A percentile compares a stretch with the other conserved stretches of the same genome.
Evolutionary conservation across 73 alveolate species (phyloP).

Genomic region (Paramecium tetraurelia): DNA sequence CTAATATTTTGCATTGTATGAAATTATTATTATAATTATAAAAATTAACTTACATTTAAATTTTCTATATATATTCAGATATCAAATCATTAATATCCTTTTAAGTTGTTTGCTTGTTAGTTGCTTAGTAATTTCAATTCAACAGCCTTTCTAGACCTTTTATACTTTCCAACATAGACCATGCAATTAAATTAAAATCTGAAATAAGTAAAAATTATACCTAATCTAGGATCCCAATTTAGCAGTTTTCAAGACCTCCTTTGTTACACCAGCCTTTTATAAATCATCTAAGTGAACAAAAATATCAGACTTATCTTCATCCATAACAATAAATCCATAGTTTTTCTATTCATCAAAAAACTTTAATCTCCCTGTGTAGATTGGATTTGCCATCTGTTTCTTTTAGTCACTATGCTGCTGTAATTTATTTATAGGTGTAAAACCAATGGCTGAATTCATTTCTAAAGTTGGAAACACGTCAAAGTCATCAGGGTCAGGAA

Average conservation of each 20-base stretch:
- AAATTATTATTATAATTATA: background rate
- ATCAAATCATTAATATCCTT: background rate
- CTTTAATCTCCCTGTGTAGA: slow-evolving; percentile 72
- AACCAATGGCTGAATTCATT: background rate
- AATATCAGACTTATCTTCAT: slow-evolving; percentile 73
- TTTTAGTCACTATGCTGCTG: background rate
- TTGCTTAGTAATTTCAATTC: slow-evolving; percentile 62
- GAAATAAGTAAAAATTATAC: slow-evolving; percentile 55
- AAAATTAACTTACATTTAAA: background rate
- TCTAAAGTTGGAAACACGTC: background rate
- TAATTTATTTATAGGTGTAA: background rate
- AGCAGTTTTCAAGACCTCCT: slow-evolving; percentile 61
- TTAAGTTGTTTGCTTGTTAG: background rate
- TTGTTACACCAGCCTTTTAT: slow-evolving; percentile 71
- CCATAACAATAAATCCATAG: slow-evolving; percentile 77
- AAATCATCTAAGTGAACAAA: slow-evolving; percentile 82
- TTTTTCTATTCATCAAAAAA: slow-evolving; percentile 77
- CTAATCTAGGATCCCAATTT: slow-evolving; percentile 41
- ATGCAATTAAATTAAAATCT: slow-evolving; percentile 72
- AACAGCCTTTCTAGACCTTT: slow-evolving; percentile 74
- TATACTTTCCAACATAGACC: slow-evolving; percentile 79
- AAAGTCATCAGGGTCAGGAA: background rate
- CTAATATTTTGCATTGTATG: background rate
- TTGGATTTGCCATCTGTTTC: background rate
- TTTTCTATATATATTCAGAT: background rate